Evolutionary conservation across 2,329 filamentous ascomycete species (phyloP).

Genomic region (Myotisia sp.): DNA sequence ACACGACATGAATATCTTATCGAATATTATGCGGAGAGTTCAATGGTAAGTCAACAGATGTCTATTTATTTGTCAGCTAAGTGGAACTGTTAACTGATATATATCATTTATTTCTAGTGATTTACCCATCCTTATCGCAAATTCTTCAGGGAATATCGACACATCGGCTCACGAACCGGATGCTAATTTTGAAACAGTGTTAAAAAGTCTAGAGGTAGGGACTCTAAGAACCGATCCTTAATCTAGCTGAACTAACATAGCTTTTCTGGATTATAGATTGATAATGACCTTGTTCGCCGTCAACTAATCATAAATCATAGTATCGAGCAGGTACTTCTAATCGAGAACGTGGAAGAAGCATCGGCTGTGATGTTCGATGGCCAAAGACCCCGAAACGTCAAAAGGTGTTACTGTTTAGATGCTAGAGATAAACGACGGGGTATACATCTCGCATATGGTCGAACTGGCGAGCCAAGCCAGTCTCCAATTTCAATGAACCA

Average conservation of each 20-base stretch:
- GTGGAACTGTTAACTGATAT: background rate
- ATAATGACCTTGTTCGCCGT: constrained; percentile 62
- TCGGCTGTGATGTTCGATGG: constrained; percentile 53
- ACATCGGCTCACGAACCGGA: constrained; percentile 60
- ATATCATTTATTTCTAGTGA: constrained; percentile 23
- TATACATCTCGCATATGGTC: constrained; percentile 42
- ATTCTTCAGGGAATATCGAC: constrained; percentile 38
- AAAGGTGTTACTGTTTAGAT: constrained; percentile 49
- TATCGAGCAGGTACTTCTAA: constrained; percentile 74
- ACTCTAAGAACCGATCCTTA: background rate
- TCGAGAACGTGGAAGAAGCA: constrained; percentile 53
- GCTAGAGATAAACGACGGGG: constrained; percentile 51
- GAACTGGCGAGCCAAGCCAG: constrained; percentile 36
- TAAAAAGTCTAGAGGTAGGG: constrained; percentile 54
- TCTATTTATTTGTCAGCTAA: background rate
- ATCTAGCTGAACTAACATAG: background rate
- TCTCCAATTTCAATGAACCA: constrained; percentile 40
- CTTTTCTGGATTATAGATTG: constrained; percentile 41
- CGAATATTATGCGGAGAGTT: constrained; percentile 47
- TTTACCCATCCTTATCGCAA: constrained; percentile 52
- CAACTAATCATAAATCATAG: constrained; percentile 68
- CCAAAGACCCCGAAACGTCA: constrained; percentile 53
- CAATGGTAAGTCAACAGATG: constrained; percentile 31
- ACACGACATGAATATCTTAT: constrained; percentile 57
- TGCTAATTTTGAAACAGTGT: constrained; percentile 55